phyloP scores from a whole-genome alignment of 257 asterid species.

The Solanum microdontum region DNA sequence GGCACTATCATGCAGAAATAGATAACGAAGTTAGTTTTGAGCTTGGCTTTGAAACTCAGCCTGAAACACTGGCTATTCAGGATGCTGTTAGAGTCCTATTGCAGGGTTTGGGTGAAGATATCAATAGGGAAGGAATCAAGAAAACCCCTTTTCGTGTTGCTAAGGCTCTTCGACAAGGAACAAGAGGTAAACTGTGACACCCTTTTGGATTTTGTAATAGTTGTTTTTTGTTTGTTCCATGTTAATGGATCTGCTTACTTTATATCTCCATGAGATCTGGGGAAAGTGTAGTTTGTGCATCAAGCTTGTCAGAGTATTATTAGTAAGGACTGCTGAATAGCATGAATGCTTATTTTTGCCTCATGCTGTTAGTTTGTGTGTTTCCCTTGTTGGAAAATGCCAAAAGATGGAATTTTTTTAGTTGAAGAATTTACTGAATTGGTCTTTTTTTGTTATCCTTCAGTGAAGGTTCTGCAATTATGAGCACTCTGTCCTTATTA shows the following conservation, averaged over 20 bases:
- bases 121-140: conserved; percentile 70
- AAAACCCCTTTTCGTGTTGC: conserved; percentile 94
- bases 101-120: conserved; percentile 87
- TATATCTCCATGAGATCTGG: neutral
- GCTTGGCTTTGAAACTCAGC: conserved; percentile 38
- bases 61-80: conserved; percentile 48
- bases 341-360: neutral
- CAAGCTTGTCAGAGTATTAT: neutral
- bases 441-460: neutral
- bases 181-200: conserved; percentile 41
- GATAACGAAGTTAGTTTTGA: conserved; percentile 55
- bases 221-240: neutral
- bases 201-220: neutral
- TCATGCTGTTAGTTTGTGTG: neutral
- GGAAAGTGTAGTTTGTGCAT: neutral
- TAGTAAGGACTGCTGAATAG: neutral
- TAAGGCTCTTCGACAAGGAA: conserved; percentile 75
- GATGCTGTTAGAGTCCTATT: conserved; percentile 79
- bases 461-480: neutral
- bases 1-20: conserved; percentile 39
- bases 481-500: neutral
- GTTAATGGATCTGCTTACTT: neutral
- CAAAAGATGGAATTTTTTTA: neutral
- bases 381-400: neutral
- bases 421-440: neutral